Percentiles rank a stretch among this genome's conserved stretches.
phyloP scores from a whole-genome alignment of 768 basidiomycete species.

The Holtermannia corniformis region DNA sequence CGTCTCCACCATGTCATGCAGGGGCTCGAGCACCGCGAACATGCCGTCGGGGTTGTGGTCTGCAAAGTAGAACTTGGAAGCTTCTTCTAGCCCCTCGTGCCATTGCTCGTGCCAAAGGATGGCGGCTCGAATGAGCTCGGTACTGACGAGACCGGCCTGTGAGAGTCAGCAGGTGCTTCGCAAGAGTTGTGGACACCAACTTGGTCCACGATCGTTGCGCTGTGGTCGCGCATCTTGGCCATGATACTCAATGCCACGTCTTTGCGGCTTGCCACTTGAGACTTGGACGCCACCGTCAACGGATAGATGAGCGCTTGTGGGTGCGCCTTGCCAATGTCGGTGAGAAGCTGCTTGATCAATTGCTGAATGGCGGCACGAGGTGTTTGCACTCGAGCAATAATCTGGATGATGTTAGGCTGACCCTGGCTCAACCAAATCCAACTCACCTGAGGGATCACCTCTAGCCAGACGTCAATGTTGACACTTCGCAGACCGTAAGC shows the following conservation, averaged over 20 bases:
- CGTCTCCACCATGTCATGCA: conserved; percentile 84
- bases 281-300: conserved; percentile 92
- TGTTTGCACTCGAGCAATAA: conserved; percentile 96
- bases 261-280: conserved; percentile 70
- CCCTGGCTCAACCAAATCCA: no score
- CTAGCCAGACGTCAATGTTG: conserved; percentile 95
- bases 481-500: conserved; percentile 75
- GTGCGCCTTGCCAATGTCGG: conserved; percentile 89
- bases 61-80: conserved; percentile 89
- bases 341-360: conserved; percentile 78
- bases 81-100: conserved; percentile 98
- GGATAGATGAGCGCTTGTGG: conserved; percentile 92
- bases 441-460: conserved; percentile 90
- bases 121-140: conserved; percentile 91
- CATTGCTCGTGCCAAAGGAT: conserved; percentile 98
- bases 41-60: conserved; percentile 95
- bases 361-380: conserved; percentile 75
- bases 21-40: conserved; percentile 82
- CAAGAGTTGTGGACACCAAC: conserved; percentile 42
- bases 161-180: neutral
- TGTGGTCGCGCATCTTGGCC: conserved; percentile 88
- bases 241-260: conserved; percentile 78
- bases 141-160: conserved; percentile 76
- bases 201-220: conserved; percentile 75
- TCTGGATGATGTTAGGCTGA: conserved; percentile 47